A percentile compares a stretch with the other conserved stretches of the same genome.
Conservation (phyloP, 768 basidiomycete species). For the Cyclocybe cylindracea region DNA sequence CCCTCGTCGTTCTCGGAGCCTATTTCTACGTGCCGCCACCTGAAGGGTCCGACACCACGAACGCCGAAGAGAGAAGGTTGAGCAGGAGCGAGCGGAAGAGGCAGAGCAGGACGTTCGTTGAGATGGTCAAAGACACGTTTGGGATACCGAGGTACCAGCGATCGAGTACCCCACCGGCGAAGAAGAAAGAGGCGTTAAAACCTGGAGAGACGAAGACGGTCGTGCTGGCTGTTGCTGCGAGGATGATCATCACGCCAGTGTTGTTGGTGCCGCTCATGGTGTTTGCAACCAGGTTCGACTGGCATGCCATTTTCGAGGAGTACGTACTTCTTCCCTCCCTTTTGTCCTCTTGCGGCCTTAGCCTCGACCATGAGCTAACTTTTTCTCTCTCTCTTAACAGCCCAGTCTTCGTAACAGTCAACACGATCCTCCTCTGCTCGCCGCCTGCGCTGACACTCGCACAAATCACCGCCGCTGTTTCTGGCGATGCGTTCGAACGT, state of each 20-base stretch:
- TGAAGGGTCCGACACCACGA: conserved; percentile 6
- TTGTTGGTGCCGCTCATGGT: conserved; percentile 78
- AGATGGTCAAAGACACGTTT: conserved; percentile 5
- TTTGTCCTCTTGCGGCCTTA: background rate
- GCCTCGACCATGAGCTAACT: conserved; percentile 6
- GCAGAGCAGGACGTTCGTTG: background rate
- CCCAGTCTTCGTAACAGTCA: conserved; percentile 86
- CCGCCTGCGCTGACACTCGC: conserved; percentile 68
- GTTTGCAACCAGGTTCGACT: conserved; percentile 55
- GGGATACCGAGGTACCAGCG: too few relatives aligned
- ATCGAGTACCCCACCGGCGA: too few relatives aligned
- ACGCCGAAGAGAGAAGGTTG: background rate
- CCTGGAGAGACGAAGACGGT: conserved; percentile 84
- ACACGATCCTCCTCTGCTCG: conserved; percentile 78
- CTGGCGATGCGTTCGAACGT: conserved; percentile 86
- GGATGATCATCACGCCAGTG: conserved; percentile 87
- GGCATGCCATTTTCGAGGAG: conserved; percentile 74
- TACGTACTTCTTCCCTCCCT: conserved; percentile 38
- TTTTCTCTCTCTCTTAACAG: conserved; percentile 33
- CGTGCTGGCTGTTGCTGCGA: conserved; percentile 73
- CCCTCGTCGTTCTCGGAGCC: conserved; percentile 88
- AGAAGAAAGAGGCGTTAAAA: conserved; percentile 3
- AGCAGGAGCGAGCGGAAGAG: background rate
- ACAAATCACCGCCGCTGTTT: conserved; percentile 83
- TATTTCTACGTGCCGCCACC: conserved; percentile 70